phyloP scores from a whole-genome alignment of 2,329 filamentous ascomycete species.

The Beauveria rudraprayagi region DNA sequence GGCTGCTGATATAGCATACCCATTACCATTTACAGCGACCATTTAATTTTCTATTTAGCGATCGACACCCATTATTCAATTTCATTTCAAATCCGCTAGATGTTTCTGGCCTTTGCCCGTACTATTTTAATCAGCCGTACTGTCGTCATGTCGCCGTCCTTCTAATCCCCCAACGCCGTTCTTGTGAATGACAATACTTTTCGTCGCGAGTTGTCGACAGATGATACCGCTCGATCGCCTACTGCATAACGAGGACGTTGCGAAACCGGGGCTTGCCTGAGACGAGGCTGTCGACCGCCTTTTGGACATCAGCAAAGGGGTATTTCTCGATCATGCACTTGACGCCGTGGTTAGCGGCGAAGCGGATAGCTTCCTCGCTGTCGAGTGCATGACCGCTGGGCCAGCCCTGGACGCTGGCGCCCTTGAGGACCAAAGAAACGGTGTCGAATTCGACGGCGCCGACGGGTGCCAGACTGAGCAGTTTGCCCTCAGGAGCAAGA shows the following conservation, averaged over 20 bases:
- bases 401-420: conserved; percentile 54
- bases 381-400: conserved; percentile 56
- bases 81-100: neutral
- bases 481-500: conserved; percentile 45
- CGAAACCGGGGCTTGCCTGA: conserved; percentile 38
- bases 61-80: neutral
- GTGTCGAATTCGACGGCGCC: conserved; percentile 39
- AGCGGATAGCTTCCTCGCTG: conserved; percentile 57
- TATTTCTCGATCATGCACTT: conserved; percentile 60
- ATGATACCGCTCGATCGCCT: conserved; percentile 3
- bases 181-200: neutral
- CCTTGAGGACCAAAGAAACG: conserved; percentile 35
- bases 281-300: conserved; percentile 35
- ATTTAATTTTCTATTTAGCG: neutral
- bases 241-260: conserved; percentile 35
- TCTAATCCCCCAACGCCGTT: neutral
- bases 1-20: conserved; percentile 35
- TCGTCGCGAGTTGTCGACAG: neutral
- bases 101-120: neutral
- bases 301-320: conserved; percentile 42
- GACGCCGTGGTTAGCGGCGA: conserved; percentile 53
- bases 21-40: neutral
- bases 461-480: conserved; percentile 50
- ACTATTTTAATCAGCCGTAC: neutral
- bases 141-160: neutral